Evolutionary conservation across 495 filamentous ascomycete species (phyloP), one percentile per base, ranked within the genome.

Genomic region (Aspergillus cavernicola): DNA sequence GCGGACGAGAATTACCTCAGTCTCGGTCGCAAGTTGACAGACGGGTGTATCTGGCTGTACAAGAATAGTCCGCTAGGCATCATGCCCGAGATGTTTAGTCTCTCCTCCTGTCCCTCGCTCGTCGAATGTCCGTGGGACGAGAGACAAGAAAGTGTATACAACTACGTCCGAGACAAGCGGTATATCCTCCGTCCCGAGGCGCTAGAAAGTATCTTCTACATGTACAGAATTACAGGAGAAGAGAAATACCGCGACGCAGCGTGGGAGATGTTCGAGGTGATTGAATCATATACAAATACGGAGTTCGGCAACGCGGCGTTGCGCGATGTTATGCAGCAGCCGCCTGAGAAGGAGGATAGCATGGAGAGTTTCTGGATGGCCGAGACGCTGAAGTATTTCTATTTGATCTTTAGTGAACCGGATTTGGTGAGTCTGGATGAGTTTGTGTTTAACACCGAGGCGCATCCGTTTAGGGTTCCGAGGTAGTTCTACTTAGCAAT

Each of bases 11-110:
- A 74, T 29, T 87, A 95, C 61, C 72, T 90, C 15, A 76, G 86
- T 49, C 79, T 90, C 22, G 90, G 82, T 3, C 74, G 77, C 52
- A 86, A 83, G 58, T 77, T 96, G 3, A 83, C 88, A 0, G 88
- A 91, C 48, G 90, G 90, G 10, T 96, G 90, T 62, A 82, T 88
- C 12, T 95, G 87, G 89, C 81, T 87, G 0, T 92, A 92, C 62
- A 55, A 66, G 13, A 45, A 59, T 1, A 62, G 65, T 28, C 70
- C 69, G 0, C 35, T 64, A 6, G 73, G 71, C 0, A 70, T 79
- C 22, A 77, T 78, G 74, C 74, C 75, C 3, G 75, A 78, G 50
- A 64, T 66, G 2, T 67, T 70, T 42, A 57, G 71, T 35, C 46
- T 63, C 6, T 44, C 69, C 1, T 60, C 68, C 4, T 78, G 76